Percentiles rank a stretch among this genome's conserved stretches.
phyloP scores from a whole-genome alignment of 2,329 filamentous ascomycete genomes.

The Aspergillus phoenicis region DNA sequence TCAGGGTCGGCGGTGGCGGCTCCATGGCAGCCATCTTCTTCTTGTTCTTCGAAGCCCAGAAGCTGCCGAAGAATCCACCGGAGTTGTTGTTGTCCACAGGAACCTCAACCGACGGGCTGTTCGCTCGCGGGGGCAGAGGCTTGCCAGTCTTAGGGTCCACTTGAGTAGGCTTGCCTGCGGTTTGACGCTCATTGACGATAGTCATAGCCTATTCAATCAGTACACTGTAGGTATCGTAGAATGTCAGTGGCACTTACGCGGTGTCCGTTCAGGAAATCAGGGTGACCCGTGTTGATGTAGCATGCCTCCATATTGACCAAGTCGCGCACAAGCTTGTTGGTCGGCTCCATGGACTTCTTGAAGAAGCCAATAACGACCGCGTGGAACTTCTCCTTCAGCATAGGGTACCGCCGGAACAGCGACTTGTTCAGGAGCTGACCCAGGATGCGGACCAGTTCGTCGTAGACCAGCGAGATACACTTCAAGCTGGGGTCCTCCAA shows the following conservation, averaged over 20 bases:
- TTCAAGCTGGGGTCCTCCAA: conserved; percentile 95
- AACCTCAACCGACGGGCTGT: conserved; percentile 70
- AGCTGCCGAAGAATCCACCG: conserved; percentile 94
- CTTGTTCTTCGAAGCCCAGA: conserved; percentile 99
- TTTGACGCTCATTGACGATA: conserved; percentile 92
- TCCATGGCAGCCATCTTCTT: conserved; percentile 99
- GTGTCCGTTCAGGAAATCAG: conserved; percentile 95
- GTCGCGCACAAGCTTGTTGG: conserved; percentile 93
- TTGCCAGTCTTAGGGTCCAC: conserved; percentile 99
- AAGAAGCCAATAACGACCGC: conserved; percentile 90
- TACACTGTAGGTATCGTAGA: not conserved
- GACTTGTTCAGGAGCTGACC: conserved; percentile 85
- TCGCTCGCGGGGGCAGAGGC: conserved; percentile 76
- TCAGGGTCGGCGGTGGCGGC: conserved; percentile 85
- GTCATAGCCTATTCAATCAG: conserved; percentile 74
- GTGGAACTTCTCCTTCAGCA: conserved; percentile 95
- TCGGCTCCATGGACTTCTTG: conserved; percentile 97
- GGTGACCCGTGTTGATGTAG: conserved; percentile 98
- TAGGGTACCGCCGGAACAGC: conserved; percentile 89
- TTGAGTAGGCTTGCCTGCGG: conserved; percentile 79
- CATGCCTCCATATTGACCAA: conserved; percentile 93
- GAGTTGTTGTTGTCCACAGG: conserved; percentile 57
- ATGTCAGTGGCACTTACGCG: conserved; percentile 57
- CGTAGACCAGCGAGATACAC: conserved; percentile 95
- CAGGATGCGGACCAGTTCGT: conserved; percentile 94